Conservation (phyloP, 345 rosid species). For the Bretschneidera sinensis region DNA sequence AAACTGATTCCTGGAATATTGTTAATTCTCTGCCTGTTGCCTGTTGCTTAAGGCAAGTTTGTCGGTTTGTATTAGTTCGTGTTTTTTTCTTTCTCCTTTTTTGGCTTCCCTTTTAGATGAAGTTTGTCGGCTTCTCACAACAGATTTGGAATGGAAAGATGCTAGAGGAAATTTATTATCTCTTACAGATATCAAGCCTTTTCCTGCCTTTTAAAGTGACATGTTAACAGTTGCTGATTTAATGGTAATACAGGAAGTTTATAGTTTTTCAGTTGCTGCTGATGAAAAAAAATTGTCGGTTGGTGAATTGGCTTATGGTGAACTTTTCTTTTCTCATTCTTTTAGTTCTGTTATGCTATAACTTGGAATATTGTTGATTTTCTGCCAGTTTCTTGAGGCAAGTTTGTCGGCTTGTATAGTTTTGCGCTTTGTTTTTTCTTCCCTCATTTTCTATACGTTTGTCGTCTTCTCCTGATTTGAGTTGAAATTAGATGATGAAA, state of each 20-base stretch:
- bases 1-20: conserved; percentile 1
- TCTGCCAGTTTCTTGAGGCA: background rate
- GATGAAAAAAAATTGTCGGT: no score
- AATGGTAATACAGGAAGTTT: no score
- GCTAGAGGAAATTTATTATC: no score
- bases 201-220: no score
- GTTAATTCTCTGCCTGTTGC: background rate
- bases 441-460: background rate
- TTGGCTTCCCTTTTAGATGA: no score
- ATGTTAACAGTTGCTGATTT: no score
- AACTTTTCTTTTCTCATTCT: background rate
- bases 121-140: no score
- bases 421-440: background rate
- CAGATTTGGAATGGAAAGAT: no score
- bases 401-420: background rate
- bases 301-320: background rate
- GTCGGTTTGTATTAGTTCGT: background rate
- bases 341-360: conserved; percentile 1
- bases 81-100: background rate
- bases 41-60: conserved; percentile 3
- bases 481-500: background rate
- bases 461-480: background rate
- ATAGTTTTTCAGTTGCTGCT: no score
- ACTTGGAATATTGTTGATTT: conserved; percentile 4
- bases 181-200: no score